A percentile compares a stretch with the other conserved stretches of the same genome.
phyloP scores from a whole-genome alignment of 495 filamentous ascomycete species.

The Aspergillus affinis region DNA sequence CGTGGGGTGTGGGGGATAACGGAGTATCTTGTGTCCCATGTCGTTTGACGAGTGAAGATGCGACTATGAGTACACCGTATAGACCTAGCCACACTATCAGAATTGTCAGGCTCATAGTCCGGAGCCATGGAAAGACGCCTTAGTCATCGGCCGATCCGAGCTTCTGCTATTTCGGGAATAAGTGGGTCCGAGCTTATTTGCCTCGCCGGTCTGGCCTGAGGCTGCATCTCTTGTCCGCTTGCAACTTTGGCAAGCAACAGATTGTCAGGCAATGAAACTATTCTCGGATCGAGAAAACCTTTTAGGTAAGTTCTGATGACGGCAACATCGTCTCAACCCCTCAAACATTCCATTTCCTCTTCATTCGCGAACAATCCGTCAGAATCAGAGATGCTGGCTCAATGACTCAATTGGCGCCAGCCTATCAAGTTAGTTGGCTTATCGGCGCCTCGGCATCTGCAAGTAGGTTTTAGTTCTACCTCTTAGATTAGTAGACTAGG shows the following conservation, averaged over 20 bases:
- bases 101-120: not conserved
- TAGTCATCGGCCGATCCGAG: not conserved
- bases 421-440: not conserved
- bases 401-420: not conserved
- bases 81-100: too few species aligned
- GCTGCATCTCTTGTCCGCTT: too few species aligned
- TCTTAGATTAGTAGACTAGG: not conserved
- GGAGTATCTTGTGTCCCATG: not conserved
- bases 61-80: too few species aligned
- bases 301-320: too few species aligned
- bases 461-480: too few species aligned
- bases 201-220: not conserved
- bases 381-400: not conserved
- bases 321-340: too few species aligned
- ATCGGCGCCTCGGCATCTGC: not conserved
- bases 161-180: constrained; percentile 9
- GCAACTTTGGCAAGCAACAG: not conserved
- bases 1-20: not conserved
- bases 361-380: not conserved
- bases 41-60: not conserved
- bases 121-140: too few species aligned
- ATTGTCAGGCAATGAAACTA: not conserved
- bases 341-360: too few species aligned
- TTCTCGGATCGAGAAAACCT: not conserved
- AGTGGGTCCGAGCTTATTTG: constrained; percentile 14